Evolutionary conservation across 2,329 filamentous ascomycete species (phyloP).

Genomic region (Pseudocercospora cruenta): DNA sequence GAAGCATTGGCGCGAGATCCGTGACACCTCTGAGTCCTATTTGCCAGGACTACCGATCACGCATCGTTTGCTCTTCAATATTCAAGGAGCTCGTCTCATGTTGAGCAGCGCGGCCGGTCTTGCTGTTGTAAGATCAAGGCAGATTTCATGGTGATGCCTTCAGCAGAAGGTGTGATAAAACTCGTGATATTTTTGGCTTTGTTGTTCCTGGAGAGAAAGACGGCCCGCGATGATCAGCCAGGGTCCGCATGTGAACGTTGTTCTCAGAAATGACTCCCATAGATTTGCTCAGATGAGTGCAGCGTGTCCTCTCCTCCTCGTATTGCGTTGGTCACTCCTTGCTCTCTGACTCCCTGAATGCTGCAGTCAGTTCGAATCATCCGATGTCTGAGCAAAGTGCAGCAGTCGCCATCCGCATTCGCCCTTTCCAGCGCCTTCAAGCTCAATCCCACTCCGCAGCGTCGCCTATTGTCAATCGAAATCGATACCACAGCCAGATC

Average conservation of each 20-base stretch:
- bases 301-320: constrained; percentile 1
- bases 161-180: neutral
- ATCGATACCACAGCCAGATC: constrained; percentile 2
- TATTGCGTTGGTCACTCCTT: neutral
- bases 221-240: neutral
- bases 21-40: neutral
- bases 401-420: constrained; percentile 9
- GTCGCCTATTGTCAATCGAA: constrained; percentile 1
- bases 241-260: constrained; percentile 12
- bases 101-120: neutral
- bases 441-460: neutral
- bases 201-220: neutral
- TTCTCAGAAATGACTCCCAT: neutral
- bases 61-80: neutral
- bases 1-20: neutral
- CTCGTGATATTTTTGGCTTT: neutral
- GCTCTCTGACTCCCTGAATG: neutral
- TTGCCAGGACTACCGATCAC: too few relatives aligned
- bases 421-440: neutral
- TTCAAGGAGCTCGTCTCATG: neutral
- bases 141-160: neutral
- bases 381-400: constrained; percentile 9
- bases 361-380: neutral
- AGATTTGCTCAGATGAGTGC: neutral
- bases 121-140: neutral